Evolutionary conservation across 352 stramenopile genomes (phyloP).

Genomic region (Globisporangium canariense): DNA sequence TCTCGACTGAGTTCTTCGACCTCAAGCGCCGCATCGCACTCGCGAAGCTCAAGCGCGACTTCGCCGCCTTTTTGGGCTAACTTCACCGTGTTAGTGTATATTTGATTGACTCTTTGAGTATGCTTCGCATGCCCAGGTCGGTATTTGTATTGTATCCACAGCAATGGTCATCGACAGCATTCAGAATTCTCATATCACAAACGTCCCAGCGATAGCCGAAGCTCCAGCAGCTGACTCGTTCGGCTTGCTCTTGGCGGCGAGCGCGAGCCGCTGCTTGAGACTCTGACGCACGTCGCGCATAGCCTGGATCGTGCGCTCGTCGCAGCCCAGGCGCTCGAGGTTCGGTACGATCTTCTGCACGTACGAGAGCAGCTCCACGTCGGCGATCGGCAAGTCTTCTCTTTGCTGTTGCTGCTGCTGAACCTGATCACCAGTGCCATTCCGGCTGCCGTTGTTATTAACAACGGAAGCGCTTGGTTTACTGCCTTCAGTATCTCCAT

Average conservation of each 20-base stretch:
- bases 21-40: conserved; percentile 16
- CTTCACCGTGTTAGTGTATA: no score
- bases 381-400: conserved; percentile 8
- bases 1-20: conserved; percentile 18
- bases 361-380: conserved; percentile 17
- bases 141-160: background rate
- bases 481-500: background rate
- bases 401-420: background rate
- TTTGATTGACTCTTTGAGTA: no score
- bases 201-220: background rate
- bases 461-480: background rate
- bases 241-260: conserved; percentile 1
- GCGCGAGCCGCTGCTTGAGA: conserved; percentile 15
- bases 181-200: background rate
- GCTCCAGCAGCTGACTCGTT: background rate
- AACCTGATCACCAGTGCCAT: background rate
- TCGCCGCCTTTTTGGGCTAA: conserved; percentile 8
- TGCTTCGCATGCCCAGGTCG: background rate
- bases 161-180: background rate
- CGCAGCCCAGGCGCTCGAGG: conserved; percentile 19
- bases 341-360: conserved; percentile 21
- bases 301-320: conserved; percentile 19
- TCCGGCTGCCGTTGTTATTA: no score
- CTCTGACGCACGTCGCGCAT: conserved; percentile 18
- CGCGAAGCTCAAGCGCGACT: conserved; percentile 13